Conservation (phyloP, 352 stramenopile genomes). For the Globisporangium orthogonon region DNA sequence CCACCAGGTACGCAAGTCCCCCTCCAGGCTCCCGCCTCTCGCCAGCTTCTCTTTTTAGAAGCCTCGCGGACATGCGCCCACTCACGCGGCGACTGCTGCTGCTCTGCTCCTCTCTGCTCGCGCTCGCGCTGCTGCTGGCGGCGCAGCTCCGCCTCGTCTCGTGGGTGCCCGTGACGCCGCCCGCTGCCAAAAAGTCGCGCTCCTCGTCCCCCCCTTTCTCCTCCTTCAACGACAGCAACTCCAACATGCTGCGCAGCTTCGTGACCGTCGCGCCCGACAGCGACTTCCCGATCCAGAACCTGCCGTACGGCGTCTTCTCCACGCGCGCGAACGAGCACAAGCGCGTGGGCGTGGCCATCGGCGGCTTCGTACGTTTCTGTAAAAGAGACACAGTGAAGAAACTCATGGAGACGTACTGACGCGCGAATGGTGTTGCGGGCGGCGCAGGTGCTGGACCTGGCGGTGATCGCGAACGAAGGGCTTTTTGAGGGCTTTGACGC, state of each 20-base stretch:
- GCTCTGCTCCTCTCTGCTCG: not conserved
- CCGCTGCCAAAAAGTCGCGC: not conserved
- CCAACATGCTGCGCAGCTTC: conserved; percentile 42
- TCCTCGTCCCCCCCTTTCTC: not conserved
- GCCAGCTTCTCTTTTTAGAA: not conserved
- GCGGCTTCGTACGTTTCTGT: conserved; percentile 47
- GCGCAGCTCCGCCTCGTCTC: not conserved
- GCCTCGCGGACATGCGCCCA: not conserved
- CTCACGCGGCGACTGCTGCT: not conserved
- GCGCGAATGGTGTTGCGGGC: not conserved
- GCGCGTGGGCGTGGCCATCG: conserved; percentile 81
- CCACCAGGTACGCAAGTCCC: not conserved
- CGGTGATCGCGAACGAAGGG: conserved; percentile 83
- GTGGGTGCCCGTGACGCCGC: not conserved
- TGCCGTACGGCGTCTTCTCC: conserved; percentile 94
- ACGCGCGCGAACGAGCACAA: conserved; percentile 54
- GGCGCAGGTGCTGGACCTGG: conserved; percentile 80
- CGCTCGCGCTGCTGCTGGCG: not conserved
- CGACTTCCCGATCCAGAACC: conserved; percentile 94
- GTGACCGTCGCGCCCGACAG: conserved; percentile 41
- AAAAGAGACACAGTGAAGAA: not conserved
- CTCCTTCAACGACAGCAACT: not conserved
- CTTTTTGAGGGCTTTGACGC: conserved; percentile 85
- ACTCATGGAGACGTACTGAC: not conserved
- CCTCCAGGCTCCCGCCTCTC: too few species aligned